Conservation (phyloP, 225 moss, liverwort and hornwort species). For the Bryoerythrophyllum caledonicum region DNA sequence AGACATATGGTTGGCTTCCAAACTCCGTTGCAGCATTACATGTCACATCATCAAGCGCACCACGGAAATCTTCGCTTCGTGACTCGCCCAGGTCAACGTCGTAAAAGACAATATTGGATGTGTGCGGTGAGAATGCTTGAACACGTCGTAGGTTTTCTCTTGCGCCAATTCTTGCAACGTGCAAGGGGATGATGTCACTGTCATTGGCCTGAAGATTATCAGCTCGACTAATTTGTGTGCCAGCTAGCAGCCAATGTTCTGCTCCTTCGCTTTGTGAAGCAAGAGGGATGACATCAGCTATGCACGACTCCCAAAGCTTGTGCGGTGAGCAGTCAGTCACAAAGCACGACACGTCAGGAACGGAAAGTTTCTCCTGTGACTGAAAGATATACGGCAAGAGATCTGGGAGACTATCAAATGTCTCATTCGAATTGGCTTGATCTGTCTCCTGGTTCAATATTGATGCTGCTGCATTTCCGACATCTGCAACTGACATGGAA, state of each 20-base stretch:
- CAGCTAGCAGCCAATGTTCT: constrained; percentile 22
- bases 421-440: constrained; percentile 40
- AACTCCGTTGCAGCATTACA: constrained; percentile 20
- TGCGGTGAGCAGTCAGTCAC: constrained; percentile 46
- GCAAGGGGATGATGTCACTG: constrained; percentile 14
- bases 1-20: constrained; percentile 17
- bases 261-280: constrained; percentile 34
- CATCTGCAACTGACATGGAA: constrained; percentile 17
- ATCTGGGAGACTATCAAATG: constrained; percentile 56
- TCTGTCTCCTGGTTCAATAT: constrained; percentile 23
- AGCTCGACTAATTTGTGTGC: constrained; percentile 21
- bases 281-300: constrained; percentile 33
- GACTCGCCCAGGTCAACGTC: constrained; percentile 25
- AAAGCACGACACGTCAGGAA: constrained; percentile 20
- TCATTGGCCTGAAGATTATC: constrained; percentile 26
- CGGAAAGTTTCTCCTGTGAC: constrained; percentile 10
- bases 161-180: constrained; percentile 20
- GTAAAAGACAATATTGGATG: constrained; percentile 28
- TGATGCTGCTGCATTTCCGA: constrained; percentile 16
- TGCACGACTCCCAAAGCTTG: constrained; percentile 47
- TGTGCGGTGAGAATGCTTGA: constrained; percentile 49
- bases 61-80: constrained; percentile 15
- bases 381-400: constrained; percentile 47
- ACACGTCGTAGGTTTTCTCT: constrained; percentile 58
- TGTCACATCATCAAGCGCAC: constrained; percentile 16